These are phyloP conservation scores for Jamesozyma hellenica DNA, from an alignment of 805 yeast species.

Conservation along the genomic window DNA sequence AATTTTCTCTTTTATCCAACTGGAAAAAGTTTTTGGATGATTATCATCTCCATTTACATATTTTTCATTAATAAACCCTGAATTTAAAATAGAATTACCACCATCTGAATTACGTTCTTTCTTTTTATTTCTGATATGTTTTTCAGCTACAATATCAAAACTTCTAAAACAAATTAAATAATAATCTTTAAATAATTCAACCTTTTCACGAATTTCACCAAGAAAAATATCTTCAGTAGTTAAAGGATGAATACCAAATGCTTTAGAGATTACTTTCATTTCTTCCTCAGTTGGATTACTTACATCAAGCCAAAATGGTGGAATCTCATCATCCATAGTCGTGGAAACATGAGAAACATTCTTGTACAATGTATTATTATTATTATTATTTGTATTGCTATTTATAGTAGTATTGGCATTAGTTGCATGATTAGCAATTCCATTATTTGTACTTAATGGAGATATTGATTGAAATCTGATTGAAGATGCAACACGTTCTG, in stretches of 20 bases:
- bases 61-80: slow-evolving; percentile 1
- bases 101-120: slow-evolving; percentile 29
- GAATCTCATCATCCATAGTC: slow-evolving; percentile 29
- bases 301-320: slow-evolving; percentile 91
- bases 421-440: slow-evolving; percentile 1
- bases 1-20: background rate
- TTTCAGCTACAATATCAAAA: slow-evolving; percentile 71
- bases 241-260: slow-evolving; percentile 91
- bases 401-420: background rate
- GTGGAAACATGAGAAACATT: slow-evolving; percentile 9
- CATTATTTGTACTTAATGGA: slow-evolving; percentile 4
- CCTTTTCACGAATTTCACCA: slow-evolving; percentile 92
- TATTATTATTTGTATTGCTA: background rate
- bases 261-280: slow-evolving; percentile 80
- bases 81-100: slow-evolving; percentile 1
- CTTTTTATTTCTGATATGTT: slow-evolving; percentile 43
- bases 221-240: slow-evolving; percentile 91
- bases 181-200: slow-evolving; percentile 82
- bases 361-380: slow-evolving; percentile 6
- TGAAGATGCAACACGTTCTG: slow-evolving; percentile 2
- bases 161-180: slow-evolving; percentile 85
- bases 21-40: background rate
- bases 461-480: slow-evolving; percentile 5
- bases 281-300: slow-evolving; percentile 92
- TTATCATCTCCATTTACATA: slow-evolving; percentile 2